A percentile compares a stretch with the other conserved stretches of the same genome.
These are phyloP conservation scores for Psilocybe subaeruginosa DNA, from an alignment of 768 basidiomycete genomes.

Conservation along the genomic window DNA sequence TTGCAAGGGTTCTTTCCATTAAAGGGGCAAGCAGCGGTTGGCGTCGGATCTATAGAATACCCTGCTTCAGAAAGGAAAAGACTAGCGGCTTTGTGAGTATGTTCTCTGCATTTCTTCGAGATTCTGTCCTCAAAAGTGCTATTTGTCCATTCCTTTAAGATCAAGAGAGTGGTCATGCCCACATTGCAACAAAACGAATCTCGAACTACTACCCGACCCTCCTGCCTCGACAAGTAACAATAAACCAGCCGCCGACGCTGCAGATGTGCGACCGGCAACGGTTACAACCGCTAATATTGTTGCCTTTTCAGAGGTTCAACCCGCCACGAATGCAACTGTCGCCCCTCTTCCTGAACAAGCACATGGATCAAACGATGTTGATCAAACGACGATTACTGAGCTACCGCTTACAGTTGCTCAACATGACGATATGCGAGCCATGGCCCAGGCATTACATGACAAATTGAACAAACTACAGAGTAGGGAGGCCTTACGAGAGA, in stretches of 20 bases:
- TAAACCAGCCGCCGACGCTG: conserved; percentile 2
- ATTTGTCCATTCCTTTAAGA: conserved; percentile 37
- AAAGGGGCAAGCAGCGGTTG: conserved; percentile 84
- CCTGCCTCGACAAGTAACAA: conserved; percentile 19
- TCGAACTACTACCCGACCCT: conserved; percentile 74
- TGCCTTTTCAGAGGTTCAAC: not conserved
- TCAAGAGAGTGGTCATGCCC: conserved; percentile 84
- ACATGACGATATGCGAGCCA: conserved; percentile 9
- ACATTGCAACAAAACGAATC: conserved; percentile 68
- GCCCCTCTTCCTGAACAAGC: not conserved
- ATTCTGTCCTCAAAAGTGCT: not conserved
- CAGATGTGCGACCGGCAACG: conserved; percentile 1
- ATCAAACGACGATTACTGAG: not conserved
- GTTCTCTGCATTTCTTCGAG: not conserved
- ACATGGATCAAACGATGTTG: not conserved
- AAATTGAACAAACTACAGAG: conserved; percentile 8
- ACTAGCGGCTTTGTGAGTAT: conserved; percentile 71
- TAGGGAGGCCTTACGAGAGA: not conserved
- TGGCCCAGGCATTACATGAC: conserved; percentile 16
- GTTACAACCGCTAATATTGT: not conserved
- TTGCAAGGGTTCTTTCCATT: conserved; percentile 89
- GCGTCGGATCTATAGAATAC: conserved; percentile 87
- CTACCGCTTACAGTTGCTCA: conserved; percentile 6
- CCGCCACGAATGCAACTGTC: not conserved
- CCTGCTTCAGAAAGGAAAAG: conserved; percentile 76